Base-by-base conservation (phyloP, 352 stramenopile genomes). In the Globisporangium recalcitrans region DNA sequence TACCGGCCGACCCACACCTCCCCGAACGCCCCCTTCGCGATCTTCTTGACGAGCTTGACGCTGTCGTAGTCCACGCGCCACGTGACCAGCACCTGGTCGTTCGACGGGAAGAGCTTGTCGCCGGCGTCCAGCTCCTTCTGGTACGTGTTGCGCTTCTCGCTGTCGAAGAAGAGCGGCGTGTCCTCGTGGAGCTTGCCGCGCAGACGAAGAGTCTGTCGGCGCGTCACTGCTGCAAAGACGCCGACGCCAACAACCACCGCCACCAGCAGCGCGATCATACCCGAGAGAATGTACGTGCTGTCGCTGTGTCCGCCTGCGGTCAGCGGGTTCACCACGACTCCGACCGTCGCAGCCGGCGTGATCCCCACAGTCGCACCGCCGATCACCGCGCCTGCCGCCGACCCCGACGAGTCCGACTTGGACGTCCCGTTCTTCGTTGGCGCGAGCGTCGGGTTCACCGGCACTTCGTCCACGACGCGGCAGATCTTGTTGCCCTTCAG, bases 1-100 rank as follows among this genome's bases (percentile, higher is more conserved):
- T 91, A 91, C 52, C 74, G 72, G 2, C 74, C 82, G n/a, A 89
- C 58, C 82, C 82, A 91, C 9, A 91, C 82, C 55, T 91, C 82
- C 8, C 82, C 82, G 55, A 79, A 91, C 21, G 79, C 82, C 0
- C 82, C 82, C 60, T 88, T 81, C 19, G 79, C 76, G n/a, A 90
- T 65, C 40, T 85, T 82, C 64, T 80, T 77, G 16, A 80, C 67
- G 27, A 89, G 76, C 55, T 75, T 78, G n/a, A 89, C 68, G 36
- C 74, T 73, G 58, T 89, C 80, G 63, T 86, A 89, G 46, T 89
- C 80, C 51, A 89, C 68, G 7, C 80, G 77, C 77, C 77, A 89
- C 21, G 80, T 89, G 53, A 89, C 76, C 38, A 89, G 76, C 57
- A 89, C 78, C 27, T 76, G 76, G 47, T 89, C 80, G 51, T 89